phyloP scores from a whole-genome alignment of 805 yeast species.

The Peterozyma xylosa region DNA sequence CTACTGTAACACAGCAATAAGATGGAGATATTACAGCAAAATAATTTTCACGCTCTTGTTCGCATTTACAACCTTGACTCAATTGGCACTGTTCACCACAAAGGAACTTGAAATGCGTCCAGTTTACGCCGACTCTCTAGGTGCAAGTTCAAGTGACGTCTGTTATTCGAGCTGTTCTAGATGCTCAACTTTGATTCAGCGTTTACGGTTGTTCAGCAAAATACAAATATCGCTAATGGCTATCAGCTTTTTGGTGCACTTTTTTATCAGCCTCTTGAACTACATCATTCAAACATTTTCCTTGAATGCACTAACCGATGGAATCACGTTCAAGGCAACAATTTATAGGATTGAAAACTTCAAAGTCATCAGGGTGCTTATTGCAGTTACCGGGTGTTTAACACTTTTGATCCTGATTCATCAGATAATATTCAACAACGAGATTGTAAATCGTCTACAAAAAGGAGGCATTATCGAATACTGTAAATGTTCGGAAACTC shows the following conservation, averaged over 20 bases:
- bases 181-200: background rate
- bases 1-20: constrained; percentile 1
- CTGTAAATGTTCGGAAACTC: too few species aligned
- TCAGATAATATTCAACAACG: background rate
- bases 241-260: background rate
- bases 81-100: constrained; percentile 1
- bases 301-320: constrained; percentile 1
- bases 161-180: too few species aligned
- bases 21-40: constrained; percentile 3
- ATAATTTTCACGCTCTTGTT: background rate
- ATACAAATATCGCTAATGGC: background rate
- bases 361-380: background rate
- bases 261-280: constrained; percentile 2
- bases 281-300: constrained; percentile 5
- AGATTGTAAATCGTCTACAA: too few species aligned
- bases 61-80: background rate
- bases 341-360: background rate
- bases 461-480: too few species aligned
- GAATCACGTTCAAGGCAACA: constrained; percentile 3
- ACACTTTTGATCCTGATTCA: constrained; percentile 1
- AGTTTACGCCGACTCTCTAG: too few species aligned
- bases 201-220: constrained; percentile 1
- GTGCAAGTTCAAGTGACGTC: too few species aligned
- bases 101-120: background rate
- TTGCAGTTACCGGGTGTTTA: background rate